Conservation (phyloP, 768 basidiomycete species). For the Naganishia vaughanmartiniae region DNA sequence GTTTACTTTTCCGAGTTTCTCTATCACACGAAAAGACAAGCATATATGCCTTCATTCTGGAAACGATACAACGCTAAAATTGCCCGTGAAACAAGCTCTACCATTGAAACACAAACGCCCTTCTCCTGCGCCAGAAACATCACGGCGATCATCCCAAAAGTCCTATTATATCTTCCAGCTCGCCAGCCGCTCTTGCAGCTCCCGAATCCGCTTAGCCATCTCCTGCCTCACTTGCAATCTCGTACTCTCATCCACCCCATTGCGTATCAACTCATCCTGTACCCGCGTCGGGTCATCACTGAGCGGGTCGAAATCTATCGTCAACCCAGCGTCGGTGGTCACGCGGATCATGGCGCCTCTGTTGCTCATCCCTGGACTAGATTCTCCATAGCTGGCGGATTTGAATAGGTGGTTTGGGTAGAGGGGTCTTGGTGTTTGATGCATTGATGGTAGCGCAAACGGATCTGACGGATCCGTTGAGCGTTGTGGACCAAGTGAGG, state of each 20-base stretch:
- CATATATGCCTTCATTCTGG: neutral
- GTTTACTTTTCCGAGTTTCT: too few species aligned
- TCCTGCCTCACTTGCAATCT: conserved; percentile 54
- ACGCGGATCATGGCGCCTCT: conserved; percentile 67
- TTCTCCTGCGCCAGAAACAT: neutral
- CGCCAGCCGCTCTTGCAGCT: conserved; percentile 29
- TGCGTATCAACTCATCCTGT: conserved; percentile 53
- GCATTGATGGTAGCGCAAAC: conserved; percentile 2
- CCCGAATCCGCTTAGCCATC: conserved; percentile 41
- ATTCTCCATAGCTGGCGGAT: neutral
- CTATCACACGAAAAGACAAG: too few species aligned
- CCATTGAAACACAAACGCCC: neutral
- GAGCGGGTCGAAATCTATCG: conserved; percentile 82
- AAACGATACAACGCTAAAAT: neutral
- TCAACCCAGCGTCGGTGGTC: conserved; percentile 74
- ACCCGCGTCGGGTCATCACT: conserved; percentile 68
- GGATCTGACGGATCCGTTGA: conserved; percentile 21
- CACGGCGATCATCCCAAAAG: neutral
- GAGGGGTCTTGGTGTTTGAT: conserved; percentile 6
- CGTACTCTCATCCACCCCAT: conserved; percentile 37
- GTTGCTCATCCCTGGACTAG: conserved; percentile 21
- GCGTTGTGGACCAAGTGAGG: neutral
- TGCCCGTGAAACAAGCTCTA: too few species aligned
- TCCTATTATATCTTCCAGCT: conserved; percentile 28
- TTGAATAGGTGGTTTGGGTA: conserved; percentile 23